These are phyloP conservation scores for Mycena olivaceomarginata DNA, from an alignment of 768 basidiomycete genomes.

Conservation along the genomic window DNA sequence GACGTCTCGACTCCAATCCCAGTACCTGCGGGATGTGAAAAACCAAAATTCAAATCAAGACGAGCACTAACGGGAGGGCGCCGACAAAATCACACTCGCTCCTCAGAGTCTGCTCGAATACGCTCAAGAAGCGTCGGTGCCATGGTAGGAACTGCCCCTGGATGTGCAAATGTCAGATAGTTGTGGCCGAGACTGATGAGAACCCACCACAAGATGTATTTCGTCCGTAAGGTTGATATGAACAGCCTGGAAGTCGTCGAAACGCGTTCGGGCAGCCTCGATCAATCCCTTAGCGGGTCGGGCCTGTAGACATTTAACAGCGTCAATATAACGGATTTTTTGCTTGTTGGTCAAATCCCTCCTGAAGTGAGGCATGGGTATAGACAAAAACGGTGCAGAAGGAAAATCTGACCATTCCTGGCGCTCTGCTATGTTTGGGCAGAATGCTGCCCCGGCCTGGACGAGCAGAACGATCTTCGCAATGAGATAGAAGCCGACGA, in stretches of 20 bases:
- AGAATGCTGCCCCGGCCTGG: not conserved
- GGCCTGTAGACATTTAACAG: not conserved
- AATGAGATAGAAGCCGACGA: not conserved
- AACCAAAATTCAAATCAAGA: not conserved
- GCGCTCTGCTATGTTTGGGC: conserved; percentile 1
- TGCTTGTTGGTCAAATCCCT: conserved; percentile 19
- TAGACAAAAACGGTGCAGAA: too few species aligned
- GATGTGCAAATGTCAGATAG: not conserved
- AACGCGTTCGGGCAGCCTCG: conserved; percentile 39
- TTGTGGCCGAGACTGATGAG: too few species aligned
- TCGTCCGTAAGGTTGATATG: conserved; percentile 40
- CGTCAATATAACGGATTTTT: conserved; percentile 8
- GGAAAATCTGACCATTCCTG: conserved; percentile 25
- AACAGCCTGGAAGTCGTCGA: conserved; percentile 49
- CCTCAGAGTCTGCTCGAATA: conserved; percentile 49
- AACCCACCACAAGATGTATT: conserved; percentile 35
- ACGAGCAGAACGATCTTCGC: conserved; percentile 6
- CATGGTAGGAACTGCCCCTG: conserved; percentile 57
- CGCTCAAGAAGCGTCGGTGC: conserved; percentile 52
- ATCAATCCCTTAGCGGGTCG: conserved; percentile 28
- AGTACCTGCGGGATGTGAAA: not conserved
- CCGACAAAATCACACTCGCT: conserved; percentile 52
- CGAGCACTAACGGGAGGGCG: conserved; percentile 44
- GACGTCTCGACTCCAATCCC: conserved; percentile 20
- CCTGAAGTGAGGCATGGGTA: not conserved